Evolutionary conservation across 2,329 filamentous ascomycete genomes (phyloP).

Genomic region (Ramularia collo-cygni): DNA sequence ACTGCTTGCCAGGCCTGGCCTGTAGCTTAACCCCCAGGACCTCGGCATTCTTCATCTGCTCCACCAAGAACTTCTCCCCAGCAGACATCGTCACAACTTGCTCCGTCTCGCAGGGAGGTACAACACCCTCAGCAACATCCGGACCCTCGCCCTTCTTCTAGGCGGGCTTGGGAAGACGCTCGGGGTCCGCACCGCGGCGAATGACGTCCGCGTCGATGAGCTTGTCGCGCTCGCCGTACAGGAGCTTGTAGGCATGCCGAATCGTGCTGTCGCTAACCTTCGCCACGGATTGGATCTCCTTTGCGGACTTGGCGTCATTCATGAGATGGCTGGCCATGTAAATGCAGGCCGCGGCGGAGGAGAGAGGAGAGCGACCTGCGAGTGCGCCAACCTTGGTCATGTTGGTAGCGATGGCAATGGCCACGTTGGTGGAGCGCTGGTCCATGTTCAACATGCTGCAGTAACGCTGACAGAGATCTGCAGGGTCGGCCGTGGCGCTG

Average conservation of each 20-base stretch:
- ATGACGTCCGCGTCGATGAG: conserved; percentile 73
- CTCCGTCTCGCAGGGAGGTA: background rate
- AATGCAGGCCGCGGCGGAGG: conserved; percentile 89
- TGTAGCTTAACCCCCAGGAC: no score
- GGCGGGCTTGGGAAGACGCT: conserved; percentile 54
- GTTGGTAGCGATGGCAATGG: conserved; percentile 68
- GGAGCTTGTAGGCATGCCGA: conserved; percentile 85
- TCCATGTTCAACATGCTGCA: conserved; percentile 75
- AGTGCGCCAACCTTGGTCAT: conserved; percentile 72
- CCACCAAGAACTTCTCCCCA: no score
- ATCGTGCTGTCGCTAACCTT: conserved; percentile 96
- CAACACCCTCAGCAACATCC: conserved; percentile 4
- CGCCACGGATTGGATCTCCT: conserved; percentile 76
- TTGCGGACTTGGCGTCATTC: conserved; percentile 69
- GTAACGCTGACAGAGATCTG: conserved; percentile 72
- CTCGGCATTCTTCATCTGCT: no score
- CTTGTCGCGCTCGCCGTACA: conserved; percentile 67
- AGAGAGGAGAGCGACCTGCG: conserved; percentile 87
- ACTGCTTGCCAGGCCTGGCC: no score
- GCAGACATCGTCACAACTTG: no score
- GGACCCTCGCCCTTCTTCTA: conserved; percentile 13
- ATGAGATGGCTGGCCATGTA: conserved; percentile 91
- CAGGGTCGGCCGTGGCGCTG: conserved; percentile 26
- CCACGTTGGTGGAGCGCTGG: conserved; percentile 71
- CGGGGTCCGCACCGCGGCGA: conserved; percentile 62